Percentiles rank a stretch among this genome's conserved stretches.
These are phyloP conservation scores for Thielaviopsis populi DNA, from an alignment of 2,329 filamentous ascomycete genomes.

Conservation along the genomic window DNA sequence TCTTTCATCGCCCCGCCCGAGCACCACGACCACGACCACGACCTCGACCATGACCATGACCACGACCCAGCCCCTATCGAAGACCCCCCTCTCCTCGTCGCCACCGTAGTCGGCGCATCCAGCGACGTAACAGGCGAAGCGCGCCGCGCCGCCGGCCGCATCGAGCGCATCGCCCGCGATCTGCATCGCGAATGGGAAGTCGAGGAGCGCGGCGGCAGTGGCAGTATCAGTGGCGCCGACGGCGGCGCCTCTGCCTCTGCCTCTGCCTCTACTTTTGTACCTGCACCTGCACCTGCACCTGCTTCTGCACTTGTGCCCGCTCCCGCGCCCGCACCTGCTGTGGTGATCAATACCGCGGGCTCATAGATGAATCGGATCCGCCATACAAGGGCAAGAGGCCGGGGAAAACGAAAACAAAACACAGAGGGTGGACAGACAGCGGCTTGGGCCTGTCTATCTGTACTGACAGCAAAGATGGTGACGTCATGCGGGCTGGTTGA, in stretches of 20 bases:
- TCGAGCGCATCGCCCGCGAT: slow-evolving; percentile 40
- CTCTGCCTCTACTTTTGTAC: too few species aligned
- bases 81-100: slow-evolving; percentile 36
- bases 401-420: background rate
- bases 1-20: slow-evolving; percentile 16
- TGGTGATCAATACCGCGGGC: background rate
- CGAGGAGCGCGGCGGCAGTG: slow-evolving; percentile 19
- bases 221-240: background rate
- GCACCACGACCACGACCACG: slow-evolving; percentile 7
- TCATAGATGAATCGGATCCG: background rate
- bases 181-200: slow-evolving; percentile 40
- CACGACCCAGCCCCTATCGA: slow-evolving; percentile 23
- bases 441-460: too few species aligned
- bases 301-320: too few species aligned
- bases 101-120: slow-evolving; percentile 37
- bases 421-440: background rate
- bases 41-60: background rate
- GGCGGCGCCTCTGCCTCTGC: too few species aligned
- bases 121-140: slow-evolving; percentile 35
- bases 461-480: background rate
- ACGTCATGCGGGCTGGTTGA: background rate
- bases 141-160: slow-evolving; percentile 34
- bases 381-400: too few species aligned
- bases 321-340: too few species aligned
- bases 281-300: too few species aligned